Conservation (phyloP, 768 basidiomycete species). For the Leucosporidium yakuticum region DNA sequence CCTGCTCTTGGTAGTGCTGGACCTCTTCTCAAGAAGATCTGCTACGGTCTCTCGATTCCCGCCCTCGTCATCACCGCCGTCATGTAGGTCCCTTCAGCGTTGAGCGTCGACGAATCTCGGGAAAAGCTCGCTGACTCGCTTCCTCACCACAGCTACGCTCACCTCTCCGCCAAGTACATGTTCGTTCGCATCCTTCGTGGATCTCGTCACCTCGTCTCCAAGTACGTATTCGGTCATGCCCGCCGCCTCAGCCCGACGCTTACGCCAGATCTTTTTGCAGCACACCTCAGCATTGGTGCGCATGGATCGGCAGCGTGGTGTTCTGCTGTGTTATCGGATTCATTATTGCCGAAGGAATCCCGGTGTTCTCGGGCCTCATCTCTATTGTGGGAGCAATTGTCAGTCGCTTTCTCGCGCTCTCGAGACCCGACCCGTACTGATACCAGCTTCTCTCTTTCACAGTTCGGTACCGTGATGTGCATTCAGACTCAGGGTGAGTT, state of each 20-base stretch:
- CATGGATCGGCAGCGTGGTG: slow-evolving; percentile 28
- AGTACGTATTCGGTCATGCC: slow-evolving; percentile 10
- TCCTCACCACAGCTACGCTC: neutral
- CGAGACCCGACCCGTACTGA: no score
- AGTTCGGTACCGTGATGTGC: no score
- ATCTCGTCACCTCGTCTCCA: slow-evolving; percentile 28
- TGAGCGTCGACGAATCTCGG: no score
- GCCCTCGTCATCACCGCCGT: slow-evolving; percentile 16
- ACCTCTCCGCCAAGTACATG: slow-evolving; percentile 36
- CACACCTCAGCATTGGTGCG: slow-evolving; percentile 28
- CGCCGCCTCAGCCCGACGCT: slow-evolving; percentile 29
- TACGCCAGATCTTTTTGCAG: slow-evolving; percentile 23
- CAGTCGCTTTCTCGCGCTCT: no score
- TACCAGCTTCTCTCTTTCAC: no score
- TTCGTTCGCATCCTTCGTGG: slow-evolving; percentile 39
- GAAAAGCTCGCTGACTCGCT: neutral
- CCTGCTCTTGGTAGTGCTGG: slow-evolving; percentile 39
- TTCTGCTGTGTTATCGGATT: slow-evolving; percentile 20
- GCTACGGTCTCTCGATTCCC: slow-evolving; percentile 34
- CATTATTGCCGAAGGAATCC: slow-evolving; percentile 29
- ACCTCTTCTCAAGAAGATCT: slow-evolving; percentile 1
- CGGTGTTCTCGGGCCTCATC: neutral
- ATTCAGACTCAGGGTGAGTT: no score
- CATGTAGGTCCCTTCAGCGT: no score
- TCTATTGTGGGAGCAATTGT: no score